These are phyloP conservation scores for Epichloe glyceriae DNA, from an alignment of 2,329 filamentous ascomycete species.

Conservation along the genomic window DNA sequence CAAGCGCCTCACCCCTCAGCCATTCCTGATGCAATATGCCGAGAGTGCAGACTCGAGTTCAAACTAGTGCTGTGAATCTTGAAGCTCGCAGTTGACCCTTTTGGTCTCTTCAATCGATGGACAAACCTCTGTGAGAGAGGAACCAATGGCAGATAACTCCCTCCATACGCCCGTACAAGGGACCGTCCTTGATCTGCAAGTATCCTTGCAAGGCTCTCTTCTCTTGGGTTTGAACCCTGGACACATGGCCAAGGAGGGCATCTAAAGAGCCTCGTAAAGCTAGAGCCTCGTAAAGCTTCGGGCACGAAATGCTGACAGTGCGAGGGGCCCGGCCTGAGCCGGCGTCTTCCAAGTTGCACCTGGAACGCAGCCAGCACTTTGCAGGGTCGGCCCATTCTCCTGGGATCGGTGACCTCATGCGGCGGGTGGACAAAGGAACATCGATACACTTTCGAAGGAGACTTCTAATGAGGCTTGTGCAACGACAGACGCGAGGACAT, in stretches of 20 bases:
- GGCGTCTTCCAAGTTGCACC: slow-evolving; percentile 1
- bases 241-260: not conserved
- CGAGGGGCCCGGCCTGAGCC: not conserved
- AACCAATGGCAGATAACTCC: too few relatives aligned
- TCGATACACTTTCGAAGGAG: too few relatives aligned
- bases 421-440: not conserved
- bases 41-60: too few relatives aligned
- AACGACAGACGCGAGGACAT: not conserved
- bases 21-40: too few relatives aligned
- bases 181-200: not conserved
- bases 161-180: too few relatives aligned
- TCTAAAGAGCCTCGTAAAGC: not conserved
- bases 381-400: slow-evolving; percentile 8
- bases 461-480: not conserved
- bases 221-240: not conserved
- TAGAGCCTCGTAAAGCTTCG: not conserved
- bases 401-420: slow-evolving; percentile 5
- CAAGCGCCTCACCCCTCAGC: too few relatives aligned
- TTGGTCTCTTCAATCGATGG: too few relatives aligned
- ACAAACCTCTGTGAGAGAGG: too few relatives aligned
- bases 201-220: not conserved
- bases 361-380: not conserved
- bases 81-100: too few relatives aligned
- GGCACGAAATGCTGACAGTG: not conserved
- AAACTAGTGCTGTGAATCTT: too few relatives aligned